Evolutionary conservation across 2,329 filamentous ascomycete genomes (phyloP).

Genomic region (Conoideocrella luteorostrata): DNA sequence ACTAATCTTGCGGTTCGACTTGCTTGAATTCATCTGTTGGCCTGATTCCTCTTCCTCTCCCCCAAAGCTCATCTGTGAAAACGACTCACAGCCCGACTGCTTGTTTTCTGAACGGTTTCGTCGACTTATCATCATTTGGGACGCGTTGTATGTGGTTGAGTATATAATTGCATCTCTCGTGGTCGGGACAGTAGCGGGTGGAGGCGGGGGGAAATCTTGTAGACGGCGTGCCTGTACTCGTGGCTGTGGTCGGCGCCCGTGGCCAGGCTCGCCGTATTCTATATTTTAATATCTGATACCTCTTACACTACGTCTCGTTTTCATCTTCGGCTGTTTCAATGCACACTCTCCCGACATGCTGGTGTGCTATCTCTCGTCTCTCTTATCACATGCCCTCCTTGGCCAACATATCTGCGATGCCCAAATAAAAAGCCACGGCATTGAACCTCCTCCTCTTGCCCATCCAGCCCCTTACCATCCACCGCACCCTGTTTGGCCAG

Average conservation of each 20-base stretch:
- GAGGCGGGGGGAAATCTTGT: background rate
- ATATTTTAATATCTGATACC: conserved; percentile 17
- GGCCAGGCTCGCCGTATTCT: conserved; percentile 18
- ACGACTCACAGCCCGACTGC: conserved; percentile 4
- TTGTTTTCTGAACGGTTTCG: background rate
- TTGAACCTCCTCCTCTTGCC: conserved; percentile 56
- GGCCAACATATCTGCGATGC: conserved; percentile 63
- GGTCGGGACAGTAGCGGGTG: conserved; percentile 1
- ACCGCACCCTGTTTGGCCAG: conserved; percentile 57
- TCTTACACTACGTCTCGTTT: conserved; percentile 1
- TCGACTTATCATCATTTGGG: conserved; percentile 1
- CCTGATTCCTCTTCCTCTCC: background rate
- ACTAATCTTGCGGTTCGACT: too few relatives aligned
- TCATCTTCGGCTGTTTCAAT: background rate
- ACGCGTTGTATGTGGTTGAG: conserved; percentile 2
- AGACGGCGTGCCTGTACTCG: conserved; percentile 11
- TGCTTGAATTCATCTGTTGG: background rate
- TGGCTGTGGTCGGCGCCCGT: conserved; percentile 7
- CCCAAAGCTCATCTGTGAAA: background rate
- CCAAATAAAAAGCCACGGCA: conserved; percentile 61
- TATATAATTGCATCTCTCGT: conserved; percentile 4
- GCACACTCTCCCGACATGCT: background rate
- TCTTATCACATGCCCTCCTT: conserved; percentile 48
- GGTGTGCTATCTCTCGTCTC: too few relatives aligned
- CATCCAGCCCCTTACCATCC: conserved; percentile 44